Evolutionary conservation across 768 basidiomycete genomes (phyloP), one percentile per base, ranked within the genome.

Genomic region (Boletus barrowsii): DNA sequence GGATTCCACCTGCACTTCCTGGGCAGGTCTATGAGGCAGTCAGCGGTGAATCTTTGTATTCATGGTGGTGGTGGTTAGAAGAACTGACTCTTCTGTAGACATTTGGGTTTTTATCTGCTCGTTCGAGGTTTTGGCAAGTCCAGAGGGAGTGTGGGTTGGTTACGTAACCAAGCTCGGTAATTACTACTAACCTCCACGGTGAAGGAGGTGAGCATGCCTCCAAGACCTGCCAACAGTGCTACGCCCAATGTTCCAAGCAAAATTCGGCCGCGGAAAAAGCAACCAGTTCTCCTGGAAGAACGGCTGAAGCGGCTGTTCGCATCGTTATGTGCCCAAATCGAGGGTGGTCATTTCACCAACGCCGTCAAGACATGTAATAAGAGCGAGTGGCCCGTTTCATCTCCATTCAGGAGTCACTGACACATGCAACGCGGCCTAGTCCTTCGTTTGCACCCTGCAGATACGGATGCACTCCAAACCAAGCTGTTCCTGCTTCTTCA

Each of bases 291-390:
- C 2, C 32, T 62, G 48, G 64, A 62, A 15, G 67, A 60, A 58
- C 68, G 62, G 58, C 47, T 79, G 47, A 84, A 81, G 63, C 79
- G 83, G 17, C 74, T 89, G 48, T 93, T 89, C 72, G 83, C 81
- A 46, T 88, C 90, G 37, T 73, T 97, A 4, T 87, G 83, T 66
- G 88, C 90, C 10, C 94, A 96, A 68, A 86, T 95, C 62, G 91
- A 95, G 57, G 91, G 88, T n/a, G 90, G 88, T 2, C 85, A 94
- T 72, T 86, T 92, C 66, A 71, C 74, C 42, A 93, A 92, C 63
- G 93, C 92, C 26, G 79, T 93, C 65, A 91, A 87, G 79, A 94
- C 93, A 58, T 94, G 91, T 75, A 87, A 93, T 72, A 93, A 92
- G 76, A 88, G 94, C 92, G 63, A 54, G 83, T 76, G 52, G 53